Evolutionary conservation across 2,329 filamentous ascomycete species (phyloP), one percentile per base, ranked within the genome.

Genomic region (Penicillium sp.): DNA sequence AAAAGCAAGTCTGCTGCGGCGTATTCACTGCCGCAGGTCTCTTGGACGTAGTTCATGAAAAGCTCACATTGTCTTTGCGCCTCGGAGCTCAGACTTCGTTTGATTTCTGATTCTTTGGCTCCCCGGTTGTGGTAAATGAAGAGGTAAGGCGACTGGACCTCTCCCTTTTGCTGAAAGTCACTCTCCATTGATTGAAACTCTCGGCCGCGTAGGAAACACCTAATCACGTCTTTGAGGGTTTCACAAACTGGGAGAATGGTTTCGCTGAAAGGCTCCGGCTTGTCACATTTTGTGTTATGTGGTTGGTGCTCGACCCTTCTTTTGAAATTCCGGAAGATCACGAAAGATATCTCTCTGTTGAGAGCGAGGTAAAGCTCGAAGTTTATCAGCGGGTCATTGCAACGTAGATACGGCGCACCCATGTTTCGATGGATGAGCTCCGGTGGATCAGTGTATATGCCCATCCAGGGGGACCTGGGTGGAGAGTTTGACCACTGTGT

Each of bases 351-450:
- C 14, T 52, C 49, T 27, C 10, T 38, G 14, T 52, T 52, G 26
- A 52, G 34, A 29, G 49, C 49, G 34, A 52, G 42, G 35, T 52
- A 52, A 7, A 52, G 27, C 42, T 52, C 49, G 27, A 52, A 52
- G 26, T 52, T 52, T 7, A 9, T 8, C 42, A 52, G 14, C 1
- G 34, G 35, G n/a, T 46, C 49, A 18, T 52, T 52, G 27, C 49
- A 52, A 7, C 49, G 49, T 13, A 52, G 13, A 18, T 47, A 29
- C 9, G 42, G 49, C 7, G 49, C 34, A 10, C 49, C 42, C 35
- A 26, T 47, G 16, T 30, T 19, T n/a, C 49, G 18, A 13, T 52
- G 41, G 26, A 47, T 40, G 26, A 47, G 34, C n/a, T 52, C 49
- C 6, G 49, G 49, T 3, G 49, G 49, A 13, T 52, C 49, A 4